These are phyloP conservation scores for Orychophragmus violaceus DNA, from an alignment of 345 rosid genomes.

Conservation along the genomic window DNA sequence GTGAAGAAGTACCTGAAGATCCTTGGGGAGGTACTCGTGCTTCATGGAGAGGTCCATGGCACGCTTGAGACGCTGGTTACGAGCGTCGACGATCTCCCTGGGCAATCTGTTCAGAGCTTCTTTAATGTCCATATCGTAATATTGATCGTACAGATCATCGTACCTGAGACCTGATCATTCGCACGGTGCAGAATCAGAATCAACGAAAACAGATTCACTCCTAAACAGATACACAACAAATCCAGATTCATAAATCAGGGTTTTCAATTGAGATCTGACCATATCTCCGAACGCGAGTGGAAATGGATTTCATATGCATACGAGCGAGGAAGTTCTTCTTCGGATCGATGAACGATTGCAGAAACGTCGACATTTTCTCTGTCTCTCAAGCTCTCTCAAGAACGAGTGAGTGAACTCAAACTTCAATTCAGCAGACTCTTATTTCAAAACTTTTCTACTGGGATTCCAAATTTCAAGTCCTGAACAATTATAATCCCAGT, in stretches of 20 bases:
- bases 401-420: too few species aligned
- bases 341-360: constrained; percentile 29
- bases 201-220: not conserved
- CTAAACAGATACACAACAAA: not conserved
- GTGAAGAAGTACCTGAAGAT: constrained; percentile 64
- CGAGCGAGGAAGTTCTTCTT: constrained; percentile 35
- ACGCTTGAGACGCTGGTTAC: constrained; percentile 94
- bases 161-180: constrained; percentile 65
- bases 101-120: constrained; percentile 89
- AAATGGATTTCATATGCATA: constrained; percentile 28
- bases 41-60: constrained; percentile 99
- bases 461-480: too few species aligned
- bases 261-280: constrained; percentile 27
- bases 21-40: constrained; percentile 76
- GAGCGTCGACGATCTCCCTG: constrained; percentile 82
- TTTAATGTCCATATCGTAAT: constrained; percentile 73
- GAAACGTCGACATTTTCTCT: constrained; percentile 19
- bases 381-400: not conserved
- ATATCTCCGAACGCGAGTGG: constrained; percentile 28
- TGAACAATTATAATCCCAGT: too few species aligned
- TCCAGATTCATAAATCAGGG: constrained; percentile 21
- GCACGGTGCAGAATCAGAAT: not conserved
- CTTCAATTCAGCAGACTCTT: too few species aligned
- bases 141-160: constrained; percentile 86
- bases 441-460: too few species aligned